Evolutionary conservation across 306 rosid genomes (phyloP).

Genomic region (Acacia melanoxylon): DNA sequence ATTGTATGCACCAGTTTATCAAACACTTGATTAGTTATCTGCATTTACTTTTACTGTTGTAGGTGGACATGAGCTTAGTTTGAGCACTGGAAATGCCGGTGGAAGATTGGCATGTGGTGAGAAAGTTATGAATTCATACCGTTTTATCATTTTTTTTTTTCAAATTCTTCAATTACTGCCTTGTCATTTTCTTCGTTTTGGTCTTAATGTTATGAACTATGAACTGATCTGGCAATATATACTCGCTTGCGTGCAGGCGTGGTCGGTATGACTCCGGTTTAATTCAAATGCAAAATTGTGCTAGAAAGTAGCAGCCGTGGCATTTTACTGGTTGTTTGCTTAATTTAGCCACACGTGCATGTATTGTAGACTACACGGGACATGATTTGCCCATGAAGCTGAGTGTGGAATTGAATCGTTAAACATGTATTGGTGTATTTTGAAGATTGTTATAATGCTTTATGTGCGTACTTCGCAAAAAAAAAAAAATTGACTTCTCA

Average conservation of each 20-base stretch:
- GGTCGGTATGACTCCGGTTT: constrained; percentile 67
- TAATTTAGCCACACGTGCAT: constrained; percentile 1
- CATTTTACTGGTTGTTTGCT: constrained; percentile 20
- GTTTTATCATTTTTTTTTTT: constrained; percentile 1
- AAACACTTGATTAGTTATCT: not conserved
- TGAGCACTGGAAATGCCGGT: constrained; percentile 81
- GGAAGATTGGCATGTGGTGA: constrained; percentile 90
- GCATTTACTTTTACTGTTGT: constrained; percentile 23
- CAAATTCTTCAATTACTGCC: not conserved
- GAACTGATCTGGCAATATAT: not conserved
- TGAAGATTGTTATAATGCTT: not conserved
- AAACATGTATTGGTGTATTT: not conserved
- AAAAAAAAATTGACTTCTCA: constrained; percentile 25
- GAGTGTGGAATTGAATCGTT: constrained; percentile 11
- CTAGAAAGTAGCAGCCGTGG: not conserved
- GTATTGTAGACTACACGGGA: constrained; percentile 24
- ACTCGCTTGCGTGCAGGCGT: constrained; percentile 53
- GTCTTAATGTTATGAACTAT: not conserved
- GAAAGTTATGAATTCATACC: not conserved
- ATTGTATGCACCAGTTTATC: not conserved
- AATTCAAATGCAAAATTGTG: constrained; percentile 31
- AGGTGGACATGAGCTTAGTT: constrained; percentile 85
- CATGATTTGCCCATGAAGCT: constrained; percentile 6
- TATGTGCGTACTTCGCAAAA: constrained; percentile 12
- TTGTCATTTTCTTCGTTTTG: constrained; percentile 9